Conservation (phyloP, 2,329 filamentous ascomycete species). For the Xenoacremonium recifei region DNA sequence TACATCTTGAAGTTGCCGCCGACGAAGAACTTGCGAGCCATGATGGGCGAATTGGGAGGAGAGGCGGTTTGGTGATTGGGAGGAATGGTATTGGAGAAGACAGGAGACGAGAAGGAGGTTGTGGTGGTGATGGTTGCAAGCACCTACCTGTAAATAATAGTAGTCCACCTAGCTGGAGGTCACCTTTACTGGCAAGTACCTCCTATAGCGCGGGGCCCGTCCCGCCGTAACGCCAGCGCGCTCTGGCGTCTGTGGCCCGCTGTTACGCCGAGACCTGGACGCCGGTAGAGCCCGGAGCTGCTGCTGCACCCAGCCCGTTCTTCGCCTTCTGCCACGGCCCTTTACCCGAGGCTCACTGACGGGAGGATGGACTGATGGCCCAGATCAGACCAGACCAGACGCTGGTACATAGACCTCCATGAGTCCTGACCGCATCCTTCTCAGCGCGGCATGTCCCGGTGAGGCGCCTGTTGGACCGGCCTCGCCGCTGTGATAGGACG, state of each 20-base stretch:
- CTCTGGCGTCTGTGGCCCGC: neutral
- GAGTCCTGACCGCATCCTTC: no score
- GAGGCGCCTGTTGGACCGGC: no score
- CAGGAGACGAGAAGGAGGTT: neutral
- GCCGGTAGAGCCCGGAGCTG: neutral
- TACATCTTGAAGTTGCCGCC: slow-evolving; percentile 99
- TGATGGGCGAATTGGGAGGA: slow-evolving; percentile 51
- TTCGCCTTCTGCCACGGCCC: neutral
- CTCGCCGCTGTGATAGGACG: no score
- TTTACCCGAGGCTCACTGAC: neutral
- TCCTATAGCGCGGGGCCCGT: neutral
- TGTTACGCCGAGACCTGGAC: neutral
- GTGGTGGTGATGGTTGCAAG: no score
- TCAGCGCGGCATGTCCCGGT: no score
- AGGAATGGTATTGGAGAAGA: neutral
- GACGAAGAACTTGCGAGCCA: slow-evolving; percentile 96
- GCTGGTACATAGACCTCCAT: no score
- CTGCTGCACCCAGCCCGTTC: neutral
- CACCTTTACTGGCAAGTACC: no score
- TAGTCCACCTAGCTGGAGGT: no score
- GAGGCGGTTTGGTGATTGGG: slow-evolving; percentile 1
- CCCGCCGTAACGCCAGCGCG: neutral
- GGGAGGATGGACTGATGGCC: no score
- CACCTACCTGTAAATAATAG: no score
- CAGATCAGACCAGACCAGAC: no score